These are phyloP conservation scores for Sporothrix mexicana DNA, from an alignment of 2,329 filamentous ascomycete species.

Conservation along the genomic window DNA sequence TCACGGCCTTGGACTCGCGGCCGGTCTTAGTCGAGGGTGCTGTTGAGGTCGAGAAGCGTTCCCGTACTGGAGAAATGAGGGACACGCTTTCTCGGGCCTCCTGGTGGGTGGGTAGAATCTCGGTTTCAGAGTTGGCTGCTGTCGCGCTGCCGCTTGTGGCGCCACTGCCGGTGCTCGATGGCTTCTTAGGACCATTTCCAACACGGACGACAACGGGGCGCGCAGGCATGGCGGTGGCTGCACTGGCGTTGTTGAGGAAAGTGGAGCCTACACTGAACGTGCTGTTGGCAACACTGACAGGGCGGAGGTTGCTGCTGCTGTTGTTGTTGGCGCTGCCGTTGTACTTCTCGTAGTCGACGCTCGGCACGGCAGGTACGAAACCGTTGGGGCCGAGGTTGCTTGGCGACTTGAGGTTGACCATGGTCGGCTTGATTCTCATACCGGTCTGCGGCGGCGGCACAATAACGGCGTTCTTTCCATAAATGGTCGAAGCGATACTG, in stretches of 20 bases:
- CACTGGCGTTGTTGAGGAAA: constrained; percentile 68
- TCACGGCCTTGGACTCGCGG: constrained; percentile 54
- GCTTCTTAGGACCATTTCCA: constrained; percentile 56
- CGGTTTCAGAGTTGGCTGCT: constrained; percentile 12
- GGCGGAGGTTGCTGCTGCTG: constrained; percentile 45
- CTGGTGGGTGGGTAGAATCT: not conserved
- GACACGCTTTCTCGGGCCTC: constrained; percentile 5
- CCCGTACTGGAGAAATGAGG: constrained; percentile 36
- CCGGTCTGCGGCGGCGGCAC: constrained; percentile 83
- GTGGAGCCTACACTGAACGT: constrained; percentile 72
- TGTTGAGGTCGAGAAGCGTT: constrained; percentile 21
- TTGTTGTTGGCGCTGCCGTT: constrained; percentile 39
- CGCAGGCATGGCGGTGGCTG: constrained; percentile 61
- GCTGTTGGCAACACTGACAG: constrained; percentile 59
- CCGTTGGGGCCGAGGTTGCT: constrained; percentile 56
- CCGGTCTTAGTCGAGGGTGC: not conserved
- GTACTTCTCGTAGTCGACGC: constrained; percentile 70
- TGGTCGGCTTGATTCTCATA: constrained; percentile 84
- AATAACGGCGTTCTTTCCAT: constrained; percentile 87
- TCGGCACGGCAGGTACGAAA: constrained; percentile 70
- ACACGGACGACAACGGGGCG: constrained; percentile 67
- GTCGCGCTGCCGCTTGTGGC: not conserved
- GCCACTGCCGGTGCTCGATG: constrained; percentile 37
- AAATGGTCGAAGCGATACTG: constrained; percentile 91
- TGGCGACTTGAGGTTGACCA: constrained; percentile 86